Base-by-base conservation (phyloP, 257 asterid genomes). In the Cynanchum wilfordii region DNA sequence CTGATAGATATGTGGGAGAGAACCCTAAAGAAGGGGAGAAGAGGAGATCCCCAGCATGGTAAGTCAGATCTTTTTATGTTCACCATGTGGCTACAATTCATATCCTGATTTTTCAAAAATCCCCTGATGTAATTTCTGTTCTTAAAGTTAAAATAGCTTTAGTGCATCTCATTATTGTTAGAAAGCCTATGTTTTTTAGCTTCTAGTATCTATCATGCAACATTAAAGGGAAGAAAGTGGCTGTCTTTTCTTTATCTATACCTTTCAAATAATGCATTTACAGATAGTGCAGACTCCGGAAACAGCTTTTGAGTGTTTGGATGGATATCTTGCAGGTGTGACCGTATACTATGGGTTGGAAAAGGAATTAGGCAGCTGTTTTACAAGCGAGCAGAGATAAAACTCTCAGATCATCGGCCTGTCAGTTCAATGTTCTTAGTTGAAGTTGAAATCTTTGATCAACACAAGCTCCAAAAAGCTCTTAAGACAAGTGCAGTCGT, bases 41-140 rank as follows among this genome's bases (percentile, higher is more conserved):
- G 85, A 93, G 82, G 86, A 83, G 98, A 82, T 86, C 96, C 50
- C 97, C 98, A 45, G 98, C 98, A 33, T 91, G 98, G 98, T 90
- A 83, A 88, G 87, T 56, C 2, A 16, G 44, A 72, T 36, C 30
- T 24, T 75, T 24, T 10, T 2, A 45, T 19, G 10, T 42, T 24
- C 55, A 54, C 30, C 13, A 19, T 19, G 33, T 25, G 6, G 13
- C 66, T 58, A 25, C 19, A 13, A 42, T 19, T n/a, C 0, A 3
- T 49, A 20, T 19, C 16, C 20, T 52, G 30, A 2, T 13, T 27
- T 54, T 12, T 11, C 25, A 55, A 20, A 11, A 13, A 27, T 24
- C 20, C 50, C 15, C 22, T 47, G 29, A 11, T 42, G 3, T 42
- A 55, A 29, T 16, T 62, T 58, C 10, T 7, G 30, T 16, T 58